Percentiles rank a stretch among this genome's conserved stretches.
phyloP scores from a whole-genome alignment of 441 rosid genomes.

The Eutrema salsugineum region DNA sequence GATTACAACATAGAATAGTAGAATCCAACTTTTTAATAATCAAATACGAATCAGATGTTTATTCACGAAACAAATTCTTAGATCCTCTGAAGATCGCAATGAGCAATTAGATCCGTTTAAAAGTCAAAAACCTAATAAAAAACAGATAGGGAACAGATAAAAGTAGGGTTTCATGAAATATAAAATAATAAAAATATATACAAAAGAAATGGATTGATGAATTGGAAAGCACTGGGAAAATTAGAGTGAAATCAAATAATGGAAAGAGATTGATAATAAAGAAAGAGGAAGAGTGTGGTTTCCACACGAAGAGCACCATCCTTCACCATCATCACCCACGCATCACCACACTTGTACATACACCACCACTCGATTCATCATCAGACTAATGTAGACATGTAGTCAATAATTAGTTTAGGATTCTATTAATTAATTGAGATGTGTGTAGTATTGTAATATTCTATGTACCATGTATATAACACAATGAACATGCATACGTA shows the following conservation, averaged over 20 bases:
- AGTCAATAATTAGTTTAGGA: background rate
- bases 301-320: conserved; percentile 80
- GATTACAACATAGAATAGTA: background rate
- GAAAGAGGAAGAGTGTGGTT: conserved; percentile 57
- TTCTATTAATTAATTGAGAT: background rate
- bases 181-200: background rate
- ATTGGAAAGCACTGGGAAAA: conserved; percentile 48
- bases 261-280: conserved; percentile 30
- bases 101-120: conserved; percentile 3
- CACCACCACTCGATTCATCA: conserved; percentile 12
- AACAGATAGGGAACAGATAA: conserved; percentile 1
- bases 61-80: background rate
- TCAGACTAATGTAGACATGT: background rate
- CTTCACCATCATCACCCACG: conserved; percentile 32
- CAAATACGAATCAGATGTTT: conserved; percentile 16
- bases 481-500: conserved; percentile 19
- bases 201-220: conserved; percentile 46
- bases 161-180: conserved; percentile 11
- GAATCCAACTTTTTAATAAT: background rate
- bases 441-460: background rate
- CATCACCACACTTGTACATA: conserved; percentile 25
- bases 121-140: conserved; percentile 10
- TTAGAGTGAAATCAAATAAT: conserved; percentile 15
- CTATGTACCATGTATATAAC: background rate
- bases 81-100: conserved; percentile 6